Evolutionary conservation across 495 filamentous ascomycete genomes (phyloP).

Genomic region (Aspergillus asperescens): DNA sequence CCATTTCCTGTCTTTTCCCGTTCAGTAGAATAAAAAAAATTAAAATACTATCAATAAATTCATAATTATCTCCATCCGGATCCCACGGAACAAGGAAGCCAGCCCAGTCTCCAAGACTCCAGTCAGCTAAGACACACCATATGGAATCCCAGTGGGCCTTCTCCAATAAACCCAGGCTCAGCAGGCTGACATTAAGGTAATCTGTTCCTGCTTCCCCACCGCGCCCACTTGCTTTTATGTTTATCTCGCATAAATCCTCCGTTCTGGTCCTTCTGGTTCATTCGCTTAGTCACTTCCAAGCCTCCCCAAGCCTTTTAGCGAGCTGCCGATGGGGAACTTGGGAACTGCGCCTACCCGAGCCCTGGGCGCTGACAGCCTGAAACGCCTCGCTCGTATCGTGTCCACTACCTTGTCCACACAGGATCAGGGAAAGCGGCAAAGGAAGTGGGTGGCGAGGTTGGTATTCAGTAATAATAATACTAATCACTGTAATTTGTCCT

Average conservation of each 20-base stretch:
- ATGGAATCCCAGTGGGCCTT: too few relatives aligned
- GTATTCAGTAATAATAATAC: too few relatives aligned
- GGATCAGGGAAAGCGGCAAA: neutral
- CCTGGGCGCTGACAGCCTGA: constrained; percentile 4
- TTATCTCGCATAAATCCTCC: constrained; percentile 5
- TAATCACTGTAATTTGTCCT: too few relatives aligned
- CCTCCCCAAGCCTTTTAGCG: neutral
- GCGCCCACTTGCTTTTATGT: neutral
- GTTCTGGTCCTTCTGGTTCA: neutral
- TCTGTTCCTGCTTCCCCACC: constrained; percentile 11
- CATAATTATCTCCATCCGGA: too few relatives aligned
- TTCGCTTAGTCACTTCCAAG: neutral
- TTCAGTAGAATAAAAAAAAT: too few relatives aligned
- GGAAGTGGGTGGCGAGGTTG: neutral
- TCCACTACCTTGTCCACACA: neutral
- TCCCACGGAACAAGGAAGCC: neutral
- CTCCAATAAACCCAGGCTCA: too few relatives aligned
- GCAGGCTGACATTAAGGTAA: constrained; percentile 25
- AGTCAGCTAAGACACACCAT: too few relatives aligned
- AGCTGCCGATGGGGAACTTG: too few relatives aligned
- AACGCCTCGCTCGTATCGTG: constrained; percentile 1
- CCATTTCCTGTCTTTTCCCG: neutral
- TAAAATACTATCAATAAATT: too few relatives aligned
- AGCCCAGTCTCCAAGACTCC: too few relatives aligned
- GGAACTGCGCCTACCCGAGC: neutral